Evolutionary conservation across 148 eudicot species (phyloP).

Genomic region (Camellia granthamiana): DNA sequence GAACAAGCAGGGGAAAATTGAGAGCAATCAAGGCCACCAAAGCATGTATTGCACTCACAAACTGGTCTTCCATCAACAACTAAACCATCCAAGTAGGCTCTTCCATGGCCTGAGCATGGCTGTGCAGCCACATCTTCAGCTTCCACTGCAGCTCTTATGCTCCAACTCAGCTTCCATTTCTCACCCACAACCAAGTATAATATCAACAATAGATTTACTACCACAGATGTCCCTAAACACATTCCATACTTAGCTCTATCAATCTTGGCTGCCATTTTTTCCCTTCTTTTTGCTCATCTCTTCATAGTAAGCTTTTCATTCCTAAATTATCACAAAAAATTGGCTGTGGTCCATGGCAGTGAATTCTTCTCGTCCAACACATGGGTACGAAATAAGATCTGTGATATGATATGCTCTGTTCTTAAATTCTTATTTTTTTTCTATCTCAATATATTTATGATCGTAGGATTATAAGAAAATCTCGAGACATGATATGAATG

Average conservation of each 20-base stretch:
- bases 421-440: too few relatives aligned
- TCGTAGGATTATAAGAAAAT: too few relatives aligned
- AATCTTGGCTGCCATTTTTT: neutral
- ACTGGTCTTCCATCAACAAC: conserved; percentile 12
- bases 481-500: too few relatives aligned
- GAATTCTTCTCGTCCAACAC: too few relatives aligned
- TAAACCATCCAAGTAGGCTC: conserved; percentile 18
- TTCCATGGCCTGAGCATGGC: conserved; percentile 16
- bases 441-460: too few relatives aligned
- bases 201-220: neutral
- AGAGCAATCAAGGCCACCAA: conserved; percentile 14
- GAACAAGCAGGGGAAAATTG: neutral
- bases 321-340: too few relatives aligned
- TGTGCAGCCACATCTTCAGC: conserved; percentile 10
- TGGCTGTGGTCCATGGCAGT: too few relatives aligned
- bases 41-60: conserved; percentile 19
- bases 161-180: conserved; percentile 2
- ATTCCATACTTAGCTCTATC: neutral
- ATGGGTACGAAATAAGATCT: too few relatives aligned
- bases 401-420: too few relatives aligned
- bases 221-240: neutral
- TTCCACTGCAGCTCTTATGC: conserved; percentile 6
- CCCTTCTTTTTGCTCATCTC: neutral
- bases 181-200: conserved; percentile 1
- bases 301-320: too few relatives aligned